These are phyloP conservation scores for Microthlaspi erraticum DNA, from an alignment of 345 rosid genomes.

Conservation along the genomic window DNA sequence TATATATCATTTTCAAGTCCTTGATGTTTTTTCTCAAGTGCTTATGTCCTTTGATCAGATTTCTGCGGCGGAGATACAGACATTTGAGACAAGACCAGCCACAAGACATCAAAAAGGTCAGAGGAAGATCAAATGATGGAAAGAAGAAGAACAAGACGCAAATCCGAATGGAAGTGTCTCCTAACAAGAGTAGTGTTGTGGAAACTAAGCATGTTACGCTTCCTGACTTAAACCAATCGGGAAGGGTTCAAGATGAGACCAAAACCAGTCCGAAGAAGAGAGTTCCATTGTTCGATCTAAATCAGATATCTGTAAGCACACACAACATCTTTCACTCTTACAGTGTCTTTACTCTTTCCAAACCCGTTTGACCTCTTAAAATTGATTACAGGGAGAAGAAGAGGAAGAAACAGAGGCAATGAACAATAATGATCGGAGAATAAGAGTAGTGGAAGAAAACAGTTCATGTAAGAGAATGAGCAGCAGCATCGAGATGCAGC, in stretches of 20 bases:
- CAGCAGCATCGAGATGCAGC: conserved; percentile 50
- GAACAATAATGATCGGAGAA: conserved; percentile 18
- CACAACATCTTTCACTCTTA: neutral
- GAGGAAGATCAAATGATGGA: conserved; percentile 38
- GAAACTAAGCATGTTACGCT: conserved; percentile 44
- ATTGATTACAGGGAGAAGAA: conserved; percentile 69
- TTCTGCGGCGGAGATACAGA: conserved; percentile 64
- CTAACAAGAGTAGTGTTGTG: conserved; percentile 15
- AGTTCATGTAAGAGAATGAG: conserved; percentile 39
- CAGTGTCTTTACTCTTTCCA: neutral
- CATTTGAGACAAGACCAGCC: conserved; percentile 57
- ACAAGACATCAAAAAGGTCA: conserved; percentile 13
- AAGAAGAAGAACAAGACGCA: conserved; percentile 20
- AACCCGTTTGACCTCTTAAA: neutral
- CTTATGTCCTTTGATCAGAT: conserved; percentile 47
- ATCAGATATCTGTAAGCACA: conserved; percentile 77
- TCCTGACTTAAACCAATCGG: conserved; percentile 56
- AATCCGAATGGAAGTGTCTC: conserved; percentile 28
- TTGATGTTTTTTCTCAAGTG: conserved; percentile 21
- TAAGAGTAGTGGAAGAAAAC: conserved; percentile 54
- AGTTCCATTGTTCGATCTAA: conserved; percentile 76
- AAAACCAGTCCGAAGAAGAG: conserved; percentile 51
- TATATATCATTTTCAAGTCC: neutral
- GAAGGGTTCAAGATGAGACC: conserved; percentile 46
- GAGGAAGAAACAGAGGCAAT: conserved; percentile 47